Percentiles rank a stretch among this genome's conserved stretches.
Conservation (phyloP, 257 asterid species). For the Fraxinus pennsylvanica region DNA sequence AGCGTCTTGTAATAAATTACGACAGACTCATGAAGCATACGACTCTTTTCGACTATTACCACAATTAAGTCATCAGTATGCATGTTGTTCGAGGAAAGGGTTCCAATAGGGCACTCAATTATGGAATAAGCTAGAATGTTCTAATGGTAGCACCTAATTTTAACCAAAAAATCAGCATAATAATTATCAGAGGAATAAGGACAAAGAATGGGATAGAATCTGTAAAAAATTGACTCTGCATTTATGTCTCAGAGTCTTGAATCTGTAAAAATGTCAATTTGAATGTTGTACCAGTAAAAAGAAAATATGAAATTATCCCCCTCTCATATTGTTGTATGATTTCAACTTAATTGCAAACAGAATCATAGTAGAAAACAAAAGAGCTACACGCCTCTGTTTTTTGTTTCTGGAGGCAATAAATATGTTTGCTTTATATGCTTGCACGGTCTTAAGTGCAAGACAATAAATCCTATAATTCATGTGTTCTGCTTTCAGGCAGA, state of each 20-base stretch:
- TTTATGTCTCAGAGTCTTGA: too few relatives aligned
- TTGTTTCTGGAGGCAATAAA: background rate
- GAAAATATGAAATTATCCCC: background rate
- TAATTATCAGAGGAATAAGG: too few relatives aligned
- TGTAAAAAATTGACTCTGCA: too few relatives aligned
- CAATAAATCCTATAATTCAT: background rate
- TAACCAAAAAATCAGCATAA: too few relatives aligned
- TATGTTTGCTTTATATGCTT: too few relatives aligned
- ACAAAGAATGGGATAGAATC: too few relatives aligned
- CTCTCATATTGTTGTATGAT: background rate
- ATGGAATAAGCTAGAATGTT: too few relatives aligned
- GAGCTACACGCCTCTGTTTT: background rate
- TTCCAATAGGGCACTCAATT: too few relatives aligned
- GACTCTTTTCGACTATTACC: background rate
- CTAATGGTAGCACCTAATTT: too few relatives aligned
- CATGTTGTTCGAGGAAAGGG: background rate
- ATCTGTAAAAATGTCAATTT: background rate
- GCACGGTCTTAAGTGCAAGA: background rate
- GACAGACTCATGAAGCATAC: slow-evolving; percentile 3
- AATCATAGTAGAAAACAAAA: background rate
- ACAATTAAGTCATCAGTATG: background rate
- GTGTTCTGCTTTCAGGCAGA: background rate
- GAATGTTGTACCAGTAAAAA: background rate
- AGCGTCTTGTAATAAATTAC: slow-evolving; percentile 20
- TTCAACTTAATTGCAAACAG: background rate